phyloP scores from a whole-genome alignment of 148 eudicot species.

The Dysphania ambrosioides region DNA sequence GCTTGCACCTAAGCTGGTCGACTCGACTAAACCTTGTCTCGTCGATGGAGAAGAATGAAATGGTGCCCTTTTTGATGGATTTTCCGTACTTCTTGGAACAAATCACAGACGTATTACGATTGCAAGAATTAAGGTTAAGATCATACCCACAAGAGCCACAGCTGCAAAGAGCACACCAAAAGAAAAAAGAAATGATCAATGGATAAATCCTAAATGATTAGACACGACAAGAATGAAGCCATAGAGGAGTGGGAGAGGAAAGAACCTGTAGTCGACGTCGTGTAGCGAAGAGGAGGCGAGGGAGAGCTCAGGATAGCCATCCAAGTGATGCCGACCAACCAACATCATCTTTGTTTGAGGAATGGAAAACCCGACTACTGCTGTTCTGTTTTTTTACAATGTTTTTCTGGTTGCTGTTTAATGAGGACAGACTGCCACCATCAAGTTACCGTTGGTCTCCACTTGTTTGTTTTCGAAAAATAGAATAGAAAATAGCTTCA shows the following conservation, averaged over 20 bases:
- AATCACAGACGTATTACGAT: conserved; percentile 55
- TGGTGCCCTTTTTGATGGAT: conserved; percentile 63
- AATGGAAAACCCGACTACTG: conserved; percentile 6
- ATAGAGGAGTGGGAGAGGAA: not conserved
- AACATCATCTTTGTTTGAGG: conserved; percentile 21
- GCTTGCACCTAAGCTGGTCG: conserved; percentile 56
- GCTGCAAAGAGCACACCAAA: conserved; percentile 34
- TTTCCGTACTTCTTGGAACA: conserved; percentile 68
- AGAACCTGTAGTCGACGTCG: conserved; percentile 36
- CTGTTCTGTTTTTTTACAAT: no score
- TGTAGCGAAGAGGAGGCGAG: conserved; percentile 31
- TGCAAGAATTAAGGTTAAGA: conserved; percentile 62
- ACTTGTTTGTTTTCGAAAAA: not conserved
- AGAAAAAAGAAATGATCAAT: not conserved
- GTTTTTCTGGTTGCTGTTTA: no score
- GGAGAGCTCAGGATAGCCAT: conserved; percentile 12
- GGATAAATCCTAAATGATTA: not conserved
- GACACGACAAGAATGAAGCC: not conserved
- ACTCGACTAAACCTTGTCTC: conserved; percentile 61
- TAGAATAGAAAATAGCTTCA: not conserved
- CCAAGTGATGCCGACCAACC: conserved; percentile 11
- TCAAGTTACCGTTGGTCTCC: conserved; percentile 25
- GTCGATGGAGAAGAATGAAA: conserved; percentile 65
- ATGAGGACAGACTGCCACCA: conserved; percentile 5
- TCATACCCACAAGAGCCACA: conserved; percentile 85